These are phyloP conservation scores for Phytophthora crassamura DNA, from an alignment of 352 stramenopile genomes.

Conservation along the genomic window DNA sequence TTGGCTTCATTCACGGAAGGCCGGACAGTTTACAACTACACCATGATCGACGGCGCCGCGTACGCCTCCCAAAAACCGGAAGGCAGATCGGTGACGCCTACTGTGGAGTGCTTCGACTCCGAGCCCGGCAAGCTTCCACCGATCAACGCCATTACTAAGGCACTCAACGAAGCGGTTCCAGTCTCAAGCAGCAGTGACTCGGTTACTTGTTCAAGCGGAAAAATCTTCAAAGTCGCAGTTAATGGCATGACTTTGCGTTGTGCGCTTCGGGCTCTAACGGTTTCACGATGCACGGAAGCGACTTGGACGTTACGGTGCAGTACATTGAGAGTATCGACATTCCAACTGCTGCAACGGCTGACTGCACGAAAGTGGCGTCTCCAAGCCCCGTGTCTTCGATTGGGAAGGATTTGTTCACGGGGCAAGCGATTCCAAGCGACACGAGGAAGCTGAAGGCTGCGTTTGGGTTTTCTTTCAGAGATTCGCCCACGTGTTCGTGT, in stretches of 20 bases:
- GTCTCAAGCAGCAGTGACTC: neutral
- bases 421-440: neutral
- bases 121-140: constrained; percentile 3
- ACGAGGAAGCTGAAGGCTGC: neutral
- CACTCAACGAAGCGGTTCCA: constrained; percentile 2
- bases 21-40: constrained; percentile 35
- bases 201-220: neutral
- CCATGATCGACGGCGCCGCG: constrained; percentile 33
- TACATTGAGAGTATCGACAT: too few relatives aligned
- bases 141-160: constrained; percentile 14
- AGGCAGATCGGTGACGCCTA: constrained; percentile 1
- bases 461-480: constrained; percentile 1
- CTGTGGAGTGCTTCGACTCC: constrained; percentile 12
- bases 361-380: neutral
- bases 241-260: constrained; percentile 2
- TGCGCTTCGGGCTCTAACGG: neutral
- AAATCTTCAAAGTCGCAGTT: neutral
- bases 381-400: neutral
- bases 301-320: too few relatives aligned
- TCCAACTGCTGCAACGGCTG: neutral
- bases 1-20: constrained; percentile 28
- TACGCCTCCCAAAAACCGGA: constrained; percentile 22
- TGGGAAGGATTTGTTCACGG: neutral
- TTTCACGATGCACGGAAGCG: too few relatives aligned
- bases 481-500: neutral